A percentile compares a stretch with the other conserved stretches of the same genome.
phyloP scores from a whole-genome alignment of 352 stramenopile species.

The Globisporangium middletonii region DNA sequence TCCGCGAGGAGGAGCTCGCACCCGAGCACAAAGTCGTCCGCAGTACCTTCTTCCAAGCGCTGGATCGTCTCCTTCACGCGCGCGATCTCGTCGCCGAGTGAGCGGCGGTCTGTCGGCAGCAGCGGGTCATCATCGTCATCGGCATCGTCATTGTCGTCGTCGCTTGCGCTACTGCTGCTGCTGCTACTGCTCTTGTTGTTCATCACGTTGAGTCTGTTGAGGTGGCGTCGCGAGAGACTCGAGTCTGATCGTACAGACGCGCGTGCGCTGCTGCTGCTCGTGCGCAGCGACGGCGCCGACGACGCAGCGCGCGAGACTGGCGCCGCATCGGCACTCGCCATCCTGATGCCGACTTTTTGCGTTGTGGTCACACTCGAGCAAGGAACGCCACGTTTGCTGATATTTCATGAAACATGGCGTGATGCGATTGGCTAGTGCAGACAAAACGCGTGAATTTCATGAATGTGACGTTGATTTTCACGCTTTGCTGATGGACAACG shows the following conservation, averaged over 20 bases:
- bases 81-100: conserved; percentile 24
- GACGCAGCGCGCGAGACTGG: background rate
- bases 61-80: conserved; percentile 20
- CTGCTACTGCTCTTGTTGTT: background rate
- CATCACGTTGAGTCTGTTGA: background rate
- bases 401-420: too few relatives aligned
- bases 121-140: conserved; percentile 12
- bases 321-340: too few relatives aligned
- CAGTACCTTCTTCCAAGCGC: conserved; percentile 23
- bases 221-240: background rate
- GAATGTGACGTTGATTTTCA: too few relatives aligned
- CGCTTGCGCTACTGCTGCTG: background rate
- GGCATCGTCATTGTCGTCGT: background rate
- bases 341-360: too few relatives aligned
- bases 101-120: conserved; percentile 18
- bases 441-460: too few relatives aligned
- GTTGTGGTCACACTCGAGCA: too few relatives aligned
- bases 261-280: background rate
- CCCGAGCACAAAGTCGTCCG: conserved; percentile 30
- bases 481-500: background rate
- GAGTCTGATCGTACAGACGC: background rate
- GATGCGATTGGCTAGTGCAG: too few relatives aligned
- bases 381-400: too few relatives aligned
- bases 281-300: background rate
- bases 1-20: conserved; percentile 19